phyloP scores from a whole-genome alignment of 2,329 filamentous ascomycete genomes.

The Xylaria sp. region DNA sequence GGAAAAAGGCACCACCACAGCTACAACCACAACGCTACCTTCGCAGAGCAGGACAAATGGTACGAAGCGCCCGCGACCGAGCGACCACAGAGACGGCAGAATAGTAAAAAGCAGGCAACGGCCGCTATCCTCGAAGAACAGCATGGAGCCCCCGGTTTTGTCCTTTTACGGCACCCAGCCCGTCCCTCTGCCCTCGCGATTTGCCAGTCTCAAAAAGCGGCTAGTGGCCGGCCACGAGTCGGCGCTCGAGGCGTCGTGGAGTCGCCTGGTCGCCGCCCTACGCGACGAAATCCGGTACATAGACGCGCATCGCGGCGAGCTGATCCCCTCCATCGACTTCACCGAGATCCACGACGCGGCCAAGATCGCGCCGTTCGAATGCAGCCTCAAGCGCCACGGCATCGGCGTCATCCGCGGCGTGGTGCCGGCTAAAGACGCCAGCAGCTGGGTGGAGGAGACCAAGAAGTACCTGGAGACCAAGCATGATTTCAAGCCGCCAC shows the following conservation, averaged over 20 bases:
- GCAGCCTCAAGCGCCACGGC: conserved; percentile 69
- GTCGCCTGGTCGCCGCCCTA: conserved; percentile 63
- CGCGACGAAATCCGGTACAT: conserved; percentile 64
- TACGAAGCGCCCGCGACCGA: conserved; percentile 48
- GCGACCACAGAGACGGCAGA: conserved; percentile 49
- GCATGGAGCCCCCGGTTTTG: conserved; percentile 62
- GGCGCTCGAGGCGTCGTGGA: conserved; percentile 66
- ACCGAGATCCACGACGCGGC: conserved; percentile 59
- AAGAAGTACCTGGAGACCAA: conserved; percentile 67
- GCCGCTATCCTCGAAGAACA: conserved; percentile 49
- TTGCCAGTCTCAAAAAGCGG: conserved; percentile 65
- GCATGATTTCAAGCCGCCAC: conserved; percentile 64
- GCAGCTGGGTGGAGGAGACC: conserved; percentile 67
- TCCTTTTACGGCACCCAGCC: conserved; percentile 69
- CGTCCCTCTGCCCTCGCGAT: conserved; percentile 68
- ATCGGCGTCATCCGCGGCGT: conserved; percentile 74
- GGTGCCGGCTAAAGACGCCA: conserved; percentile 66
- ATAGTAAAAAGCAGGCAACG: conserved; percentile 49
- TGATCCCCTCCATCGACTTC: conserved; percentile 68
- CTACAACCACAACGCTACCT: conserved; percentile 9
- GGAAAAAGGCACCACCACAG: background rate
- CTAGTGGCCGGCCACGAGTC: conserved; percentile 66
- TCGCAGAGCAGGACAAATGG: conserved; percentile 33
- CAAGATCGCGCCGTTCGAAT: conserved; percentile 65
- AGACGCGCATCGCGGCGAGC: conserved; percentile 59